phyloP scores from a whole-genome alignment of 768 basidiomycete genomes.

The Leccinellum rugosiceps region DNA sequence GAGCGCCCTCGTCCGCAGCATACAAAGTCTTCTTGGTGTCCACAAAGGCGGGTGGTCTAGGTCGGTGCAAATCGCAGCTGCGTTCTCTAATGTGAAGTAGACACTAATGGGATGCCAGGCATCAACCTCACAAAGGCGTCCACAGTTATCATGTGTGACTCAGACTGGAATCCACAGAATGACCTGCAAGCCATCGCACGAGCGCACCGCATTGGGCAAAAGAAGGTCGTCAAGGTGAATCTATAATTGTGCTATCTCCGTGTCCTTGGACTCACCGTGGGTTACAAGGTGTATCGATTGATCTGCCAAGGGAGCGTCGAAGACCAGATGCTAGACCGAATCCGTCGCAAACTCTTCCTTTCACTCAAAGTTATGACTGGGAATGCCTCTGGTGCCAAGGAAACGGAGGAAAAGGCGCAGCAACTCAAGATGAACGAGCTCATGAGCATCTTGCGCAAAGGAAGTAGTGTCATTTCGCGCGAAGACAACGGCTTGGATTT shows the following conservation, averaged over 20 bases:
- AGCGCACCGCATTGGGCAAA: conserved; percentile 80
- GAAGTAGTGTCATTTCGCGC: conserved; percentile 50
- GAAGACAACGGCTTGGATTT: conserved; percentile 40
- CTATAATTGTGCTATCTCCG: background rate
- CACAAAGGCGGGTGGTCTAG: conserved; percentile 70
- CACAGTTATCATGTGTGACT: conserved; percentile 78
- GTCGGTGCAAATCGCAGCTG: conserved; percentile 29
- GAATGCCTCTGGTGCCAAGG: conserved; percentile 13
- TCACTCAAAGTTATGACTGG: conserved; percentile 56
- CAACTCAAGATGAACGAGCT: conserved; percentile 44
- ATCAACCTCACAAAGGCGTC: conserved; percentile 84
- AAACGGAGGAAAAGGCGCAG: conserved; percentile 26
- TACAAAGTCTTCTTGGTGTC: conserved; percentile 69
- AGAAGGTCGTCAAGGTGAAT: conserved; percentile 59
- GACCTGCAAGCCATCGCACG: conserved; percentile 85
- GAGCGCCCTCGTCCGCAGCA: conserved; percentile 31
- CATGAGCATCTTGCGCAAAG: conserved; percentile 53
- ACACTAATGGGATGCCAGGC: conserved; percentile 38
- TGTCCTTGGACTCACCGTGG: background rate
- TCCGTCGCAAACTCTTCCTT: conserved; percentile 67
- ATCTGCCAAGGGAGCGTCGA: conserved; percentile 71
- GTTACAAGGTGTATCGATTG: conserved; percentile 58
- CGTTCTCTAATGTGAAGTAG: background rate
- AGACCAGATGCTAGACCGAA: conserved; percentile 71
- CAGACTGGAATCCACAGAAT: conserved; percentile 69